A percentile compares a stretch with the other conserved stretches of the same genome.
Conservation (phyloP, 306 rosid genomes). For the Lupinus albus region DNA sequence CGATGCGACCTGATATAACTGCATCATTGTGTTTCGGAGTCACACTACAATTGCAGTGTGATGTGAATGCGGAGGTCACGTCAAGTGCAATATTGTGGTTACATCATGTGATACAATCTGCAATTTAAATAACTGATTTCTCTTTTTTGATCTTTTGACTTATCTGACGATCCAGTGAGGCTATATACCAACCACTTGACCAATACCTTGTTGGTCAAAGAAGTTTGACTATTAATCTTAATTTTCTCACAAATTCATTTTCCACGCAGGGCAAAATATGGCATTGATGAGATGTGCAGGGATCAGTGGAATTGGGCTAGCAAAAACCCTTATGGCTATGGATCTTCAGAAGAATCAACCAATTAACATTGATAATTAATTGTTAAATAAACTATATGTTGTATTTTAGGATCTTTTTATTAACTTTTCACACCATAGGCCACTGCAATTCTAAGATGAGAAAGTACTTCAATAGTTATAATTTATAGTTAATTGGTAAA, state of each 20-base stretch:
- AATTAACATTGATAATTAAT: slow-evolving; percentile 39
- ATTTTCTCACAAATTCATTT: slow-evolving; percentile 33
- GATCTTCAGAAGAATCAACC: slow-evolving; percentile 47
- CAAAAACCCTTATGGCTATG: slow-evolving; percentile 91
- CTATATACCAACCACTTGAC: no score
- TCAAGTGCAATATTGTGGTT: no score
- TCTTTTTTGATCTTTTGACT: no score
- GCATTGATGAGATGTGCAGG: slow-evolving; percentile 84
- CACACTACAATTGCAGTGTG: no score
- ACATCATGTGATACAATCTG: no score
- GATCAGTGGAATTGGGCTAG: slow-evolving; percentile 99
- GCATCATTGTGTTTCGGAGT: no score
- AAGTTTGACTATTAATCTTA: no score
- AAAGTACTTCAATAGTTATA: slow-evolving; percentile 37
- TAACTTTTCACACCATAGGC: slow-evolving; percentile 38
- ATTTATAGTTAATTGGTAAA: slow-evolving; percentile 35
- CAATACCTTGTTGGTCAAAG: no score
- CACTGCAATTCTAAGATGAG: slow-evolving; percentile 26
- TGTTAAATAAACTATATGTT: slow-evolving; percentile 8
- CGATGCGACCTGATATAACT: no score
- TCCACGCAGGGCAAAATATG: slow-evolving; percentile 73
- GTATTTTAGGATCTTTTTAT: neutral
- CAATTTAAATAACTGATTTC: no score
- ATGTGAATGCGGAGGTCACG: no score
- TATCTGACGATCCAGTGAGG: no score